Base-by-base conservation (phyloP, 2,329 filamentous ascomycete genomes). In the Phialophora tarda region DNA sequence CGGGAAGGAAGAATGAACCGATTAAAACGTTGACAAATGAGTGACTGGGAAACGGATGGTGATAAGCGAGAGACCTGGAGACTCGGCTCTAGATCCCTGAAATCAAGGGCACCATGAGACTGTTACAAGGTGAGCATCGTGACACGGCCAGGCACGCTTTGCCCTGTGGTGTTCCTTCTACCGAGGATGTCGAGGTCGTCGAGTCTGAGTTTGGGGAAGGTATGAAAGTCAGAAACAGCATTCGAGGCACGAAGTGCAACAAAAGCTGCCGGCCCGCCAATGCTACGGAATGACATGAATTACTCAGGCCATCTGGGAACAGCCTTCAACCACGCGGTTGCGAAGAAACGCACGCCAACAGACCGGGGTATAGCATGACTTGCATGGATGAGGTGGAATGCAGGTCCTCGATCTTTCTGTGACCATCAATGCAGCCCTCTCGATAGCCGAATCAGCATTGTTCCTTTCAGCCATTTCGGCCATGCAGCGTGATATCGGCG, bases 221-320 rank as follows among this genome's bases (percentile, higher is more conserved):
- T 60, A 53, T n/a, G 44, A 59, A 53, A 57, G 51, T 32, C 17
- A 56, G 50, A 56, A 59, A 56, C 30, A 32, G 65, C 30, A 57
- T 64, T 53, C 66, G 63, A 66, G 23, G 63, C 66, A 68, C 59
- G 41, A 65, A 65, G 38, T 68, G 66, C 66, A 62, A 64, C 66
- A 68, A 54, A 62, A 59, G 32, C 11, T 30, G 30, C 41, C 41
- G n/a, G n/a, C 32, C 59, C 47, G 54, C 55, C 56, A 56, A 44
- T 62, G 23, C 57, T 48, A 50, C 28, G 26, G 53, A 4, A 56
- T 53, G 32, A 32, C 47, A 51, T 54, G 53, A 11, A 28, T 44
- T 54, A 30, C 38, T 41, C 53, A 41, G 53, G n/a, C 48, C 32
- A 56, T 56, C 17, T 47, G 51, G 48, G 48, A 24, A 38, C n/a